A percentile compares a stretch with the other conserved stretches of the same genome.
These are phyloP conservation scores for Dipteronia dyeriana DNA, from an alignment of 345 rosid species.

Conservation along the genomic window DNA sequence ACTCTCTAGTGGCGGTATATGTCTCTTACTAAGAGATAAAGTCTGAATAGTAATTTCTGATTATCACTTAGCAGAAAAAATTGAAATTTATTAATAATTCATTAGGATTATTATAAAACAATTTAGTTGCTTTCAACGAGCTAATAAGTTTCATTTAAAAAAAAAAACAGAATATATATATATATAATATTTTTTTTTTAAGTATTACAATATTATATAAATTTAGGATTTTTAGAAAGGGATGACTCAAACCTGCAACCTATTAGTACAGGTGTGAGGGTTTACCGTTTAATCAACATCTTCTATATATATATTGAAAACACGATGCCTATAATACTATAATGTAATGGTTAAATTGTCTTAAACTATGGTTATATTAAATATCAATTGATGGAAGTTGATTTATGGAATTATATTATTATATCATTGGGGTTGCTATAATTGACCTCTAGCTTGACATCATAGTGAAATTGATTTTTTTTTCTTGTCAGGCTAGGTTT, in stretches of 20 bases:
- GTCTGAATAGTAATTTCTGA: conserved; percentile 27
- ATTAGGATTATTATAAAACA: not conserved
- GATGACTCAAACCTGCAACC: too few relatives aligned
- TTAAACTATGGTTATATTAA: not conserved
- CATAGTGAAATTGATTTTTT: not conserved
- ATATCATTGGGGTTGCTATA: conserved; percentile 1
- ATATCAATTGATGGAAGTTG: not conserved
- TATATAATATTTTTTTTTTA: too few relatives aligned
- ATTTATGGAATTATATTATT: not conserved
- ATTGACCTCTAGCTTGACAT: conserved; percentile 20
- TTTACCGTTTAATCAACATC: too few relatives aligned
- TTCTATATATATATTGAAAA: not conserved
- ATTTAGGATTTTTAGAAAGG: too few relatives aligned
- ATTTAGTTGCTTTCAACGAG: conserved; percentile 25
- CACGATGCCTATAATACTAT: not conserved
- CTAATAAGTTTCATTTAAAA: conserved; percentile 8
- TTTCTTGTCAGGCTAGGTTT: not conserved
- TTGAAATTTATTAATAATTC: not conserved
- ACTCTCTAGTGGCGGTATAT: conserved; percentile 5
- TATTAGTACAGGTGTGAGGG: too few relatives aligned
- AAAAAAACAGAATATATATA: not conserved
- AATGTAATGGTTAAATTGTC: not conserved
- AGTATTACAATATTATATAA: too few relatives aligned
- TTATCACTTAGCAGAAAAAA: not conserved
- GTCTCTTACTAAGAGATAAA: conserved; percentile 4